phyloP scores from a whole-genome alignment of 495 filamentous ascomycete genomes.

The Acidomyces sp. region DNA sequence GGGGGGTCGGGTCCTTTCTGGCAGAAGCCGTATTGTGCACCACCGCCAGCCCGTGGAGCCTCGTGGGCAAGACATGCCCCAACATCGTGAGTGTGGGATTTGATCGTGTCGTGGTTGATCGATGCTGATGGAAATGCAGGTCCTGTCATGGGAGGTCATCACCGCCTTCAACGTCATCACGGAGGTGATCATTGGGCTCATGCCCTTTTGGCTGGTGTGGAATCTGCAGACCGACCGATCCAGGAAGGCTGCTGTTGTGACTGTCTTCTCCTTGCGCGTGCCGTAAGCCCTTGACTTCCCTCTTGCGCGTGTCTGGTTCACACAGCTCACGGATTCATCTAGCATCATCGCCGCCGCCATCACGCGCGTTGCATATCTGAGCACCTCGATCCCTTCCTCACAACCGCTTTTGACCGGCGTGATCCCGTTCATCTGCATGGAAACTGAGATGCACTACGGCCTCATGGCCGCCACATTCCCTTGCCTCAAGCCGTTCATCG shows the following conservation, averaged over 20 bases:
- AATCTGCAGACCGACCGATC: neutral
- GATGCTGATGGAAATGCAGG: neutral
- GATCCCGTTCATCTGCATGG: neutral
- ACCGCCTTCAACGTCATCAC: neutral
- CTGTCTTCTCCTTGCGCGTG: neutral
- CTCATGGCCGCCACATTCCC: neutral
- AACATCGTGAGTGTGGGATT: neutral
- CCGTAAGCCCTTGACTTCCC: neutral
- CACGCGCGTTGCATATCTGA: neutral
- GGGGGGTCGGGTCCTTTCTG: neutral
- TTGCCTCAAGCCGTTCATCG: neutral
- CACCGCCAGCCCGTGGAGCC: neutral
- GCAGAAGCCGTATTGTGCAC: neutral
- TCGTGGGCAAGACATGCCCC: neutral
- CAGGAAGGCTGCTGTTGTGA: neutral
- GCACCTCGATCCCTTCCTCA: neutral
- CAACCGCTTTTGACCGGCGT: neutral
- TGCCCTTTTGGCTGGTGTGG: neutral
- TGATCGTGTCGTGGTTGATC: neutral
- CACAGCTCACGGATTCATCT: neutral
- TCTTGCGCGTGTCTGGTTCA: neutral
- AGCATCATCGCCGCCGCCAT: neutral
- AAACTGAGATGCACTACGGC: neutral
- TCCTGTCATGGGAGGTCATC: neutral
- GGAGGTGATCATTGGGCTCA: neutral